Evolutionary conservation across 495 filamentous ascomycete genomes (phyloP), one percentile per base, ranked within the genome.

Genomic region (Hyaloscypha finlandica): DNA sequence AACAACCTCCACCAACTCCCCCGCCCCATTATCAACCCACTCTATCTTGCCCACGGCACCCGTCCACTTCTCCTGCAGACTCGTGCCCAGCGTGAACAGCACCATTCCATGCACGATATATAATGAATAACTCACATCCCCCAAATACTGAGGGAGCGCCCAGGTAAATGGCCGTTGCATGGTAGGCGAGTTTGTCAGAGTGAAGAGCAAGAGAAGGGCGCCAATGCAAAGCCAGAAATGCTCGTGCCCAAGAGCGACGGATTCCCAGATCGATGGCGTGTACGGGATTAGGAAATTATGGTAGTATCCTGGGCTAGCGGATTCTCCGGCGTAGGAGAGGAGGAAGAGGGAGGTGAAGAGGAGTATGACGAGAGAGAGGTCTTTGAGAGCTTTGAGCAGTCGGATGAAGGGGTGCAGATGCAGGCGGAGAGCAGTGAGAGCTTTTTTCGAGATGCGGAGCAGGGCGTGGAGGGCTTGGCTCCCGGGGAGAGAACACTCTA

Each of bases 71-170:
- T 66, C 56, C 57, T 35, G 39, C 32, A 66, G 32, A 9, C 42
- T 12, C 14, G 64, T 83, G 20, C 82, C 82, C 22, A 85, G 68
- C 0, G 77, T 79, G 56, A 83, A 80, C 0, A 85, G 74, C 19
- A 89, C 81, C 31, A 81, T 80, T 3, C 81, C 83, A 59, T 86
- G 84, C 35, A 86, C 81, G 42, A 87, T 80, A 56, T 87, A 88
- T 55, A 87, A 81, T 8, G 80, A 77, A 70, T 77, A 86, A 8
- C 81, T 83, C 53, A 88, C 81, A 39, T 84, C 80, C 51, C 88
- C 87, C 12, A 86, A 79, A 71, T 89, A 89, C 70, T 88, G 87
- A 32, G 84, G 83, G 0, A 89, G 56, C 0, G 77, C 73, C 53
- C 81, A 80, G 37, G 79, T 80, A 71, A 89, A 85, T 33, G 86